Evolutionary conservation across 257 asterid genomes (phyloP), one percentile per base, ranked within the genome.

Genomic region (Fraxinus americana): DNA sequence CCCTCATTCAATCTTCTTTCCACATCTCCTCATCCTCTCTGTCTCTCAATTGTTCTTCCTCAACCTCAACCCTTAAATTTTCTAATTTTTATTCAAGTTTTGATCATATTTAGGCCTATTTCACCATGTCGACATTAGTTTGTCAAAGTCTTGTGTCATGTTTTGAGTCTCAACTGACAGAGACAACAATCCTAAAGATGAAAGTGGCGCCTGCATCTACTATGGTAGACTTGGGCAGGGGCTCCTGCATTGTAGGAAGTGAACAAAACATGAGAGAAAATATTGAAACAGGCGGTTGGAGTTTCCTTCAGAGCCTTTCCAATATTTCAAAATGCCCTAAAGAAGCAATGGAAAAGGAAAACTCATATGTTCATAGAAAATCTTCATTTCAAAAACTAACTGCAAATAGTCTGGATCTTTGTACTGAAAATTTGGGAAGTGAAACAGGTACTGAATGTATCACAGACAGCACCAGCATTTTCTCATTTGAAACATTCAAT

Each of bases 371-470:
- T 25, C 86, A 81, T 0, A 72, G 70, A 7, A 16, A 36, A 66
- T 80, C 83, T 17, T 76, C 83, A 1, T 83, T 75, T 66, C 74
- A 84, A 4, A 75, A 70, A 70, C 83, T 87, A 7, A 85, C 85
- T 68, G 83, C 76, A 11, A 80, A 83, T 67, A 89, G 93, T 79
- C 81, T 90, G 29, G 84, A 86, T 50, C 61, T 90, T 12, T 90
- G 96, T 79, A 87, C 93, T 3, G 96, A 90, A 75, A 83, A 75
- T 82, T 73, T 90, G 25, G 93, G 96, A 3, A 87, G 88, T 23
- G 96, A 90, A 74, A 86, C 88, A 7, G 90, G 91, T 2, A 82
- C 81, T 5, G 91, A 87, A 57, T 67, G 41, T 59, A 29, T 75
- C 19, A 36, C 61, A 21, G 83, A 80, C 29, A 19, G 67, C 82